A percentile compares a stretch with the other conserved stretches of the same genome.
These are phyloP conservation scores for Aspergillus pseudoviridinutans DNA, from an alignment of 2,329 filamentous ascomycete species.

Conservation along the genomic window DNA sequence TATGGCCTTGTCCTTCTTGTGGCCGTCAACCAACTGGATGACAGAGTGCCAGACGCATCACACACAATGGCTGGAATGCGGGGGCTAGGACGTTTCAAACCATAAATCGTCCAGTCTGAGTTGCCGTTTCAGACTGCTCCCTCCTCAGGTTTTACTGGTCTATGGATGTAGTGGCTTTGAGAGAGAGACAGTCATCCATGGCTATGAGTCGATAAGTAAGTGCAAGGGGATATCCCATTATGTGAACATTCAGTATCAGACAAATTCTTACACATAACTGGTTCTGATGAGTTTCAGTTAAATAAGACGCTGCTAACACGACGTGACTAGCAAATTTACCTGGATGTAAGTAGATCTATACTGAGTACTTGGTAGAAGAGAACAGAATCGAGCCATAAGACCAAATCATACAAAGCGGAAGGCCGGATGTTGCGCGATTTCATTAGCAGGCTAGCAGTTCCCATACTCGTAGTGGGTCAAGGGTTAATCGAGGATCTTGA, in stretches of 20 bases:
- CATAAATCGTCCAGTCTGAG: neutral
- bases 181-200: no score
- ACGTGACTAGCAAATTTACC: neutral
- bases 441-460: neutral
- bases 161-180: neutral
- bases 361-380: neutral
- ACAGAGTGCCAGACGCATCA: neutral
- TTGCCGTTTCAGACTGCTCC: neutral
- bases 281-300: neutral
- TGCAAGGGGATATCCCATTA: neutral
- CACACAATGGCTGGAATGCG: neutral
- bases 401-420: neutral
- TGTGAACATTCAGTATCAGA: neutral
- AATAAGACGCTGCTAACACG: neutral
- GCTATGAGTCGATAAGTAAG: neutral
- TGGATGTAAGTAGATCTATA: neutral
- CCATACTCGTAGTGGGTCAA: neutral
- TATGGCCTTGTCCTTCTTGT: neutral
- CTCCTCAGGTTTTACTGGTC: neutral
- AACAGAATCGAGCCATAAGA: neutral
- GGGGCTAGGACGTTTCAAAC: conserved; percentile 3
- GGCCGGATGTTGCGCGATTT: neutral
- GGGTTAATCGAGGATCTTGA: neutral
- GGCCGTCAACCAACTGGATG: neutral
- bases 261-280: neutral